These are phyloP conservation scores for Madurella mycetomatis DNA, from an alignment of 2,329 filamentous ascomycete species.

Conservation along the genomic window DNA sequence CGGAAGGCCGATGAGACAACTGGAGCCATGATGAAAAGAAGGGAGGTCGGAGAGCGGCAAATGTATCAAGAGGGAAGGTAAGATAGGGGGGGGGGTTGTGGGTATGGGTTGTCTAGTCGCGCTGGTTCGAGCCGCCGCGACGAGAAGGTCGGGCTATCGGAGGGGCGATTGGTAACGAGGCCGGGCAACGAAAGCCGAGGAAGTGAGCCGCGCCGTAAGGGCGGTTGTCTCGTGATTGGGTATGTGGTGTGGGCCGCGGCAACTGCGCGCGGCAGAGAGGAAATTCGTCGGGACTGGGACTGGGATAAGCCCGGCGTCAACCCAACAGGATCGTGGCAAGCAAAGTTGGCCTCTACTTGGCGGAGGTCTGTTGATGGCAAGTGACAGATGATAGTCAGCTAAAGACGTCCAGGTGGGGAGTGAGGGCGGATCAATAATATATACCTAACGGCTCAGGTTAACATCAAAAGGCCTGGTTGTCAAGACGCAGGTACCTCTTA, in stretches of 20 bases:
- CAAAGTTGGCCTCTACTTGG: background rate
- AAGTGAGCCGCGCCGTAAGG: constrained; percentile 9
- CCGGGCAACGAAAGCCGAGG: constrained; percentile 25
- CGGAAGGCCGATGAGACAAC: constrained; percentile 23
- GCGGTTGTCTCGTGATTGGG: constrained; percentile 17
- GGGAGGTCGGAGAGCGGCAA: constrained; percentile 6
- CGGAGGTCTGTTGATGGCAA: background rate
- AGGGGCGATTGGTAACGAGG: constrained; percentile 17
- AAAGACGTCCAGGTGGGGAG: background rate
- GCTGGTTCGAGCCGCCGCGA: constrained; percentile 24
- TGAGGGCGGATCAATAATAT: background rate
- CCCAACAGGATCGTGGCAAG: background rate
- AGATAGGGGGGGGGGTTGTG: constrained; percentile 5
- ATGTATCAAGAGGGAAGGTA: constrained; percentile 9
- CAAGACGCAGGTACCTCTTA: constrained; percentile 12
- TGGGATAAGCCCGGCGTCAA: constrained; percentile 1
- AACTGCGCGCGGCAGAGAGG: constrained; percentile 19
- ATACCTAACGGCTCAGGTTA: background rate
- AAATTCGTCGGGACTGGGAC: constrained; percentile 4
- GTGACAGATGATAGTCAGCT: background rate
- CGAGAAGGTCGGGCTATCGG: constrained; percentile 19
- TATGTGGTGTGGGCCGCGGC: constrained; percentile 19
- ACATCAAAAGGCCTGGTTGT: background rate
- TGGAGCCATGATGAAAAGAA: constrained; percentile 27
- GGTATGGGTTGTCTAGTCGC: constrained; percentile 6